Base-by-base conservation (phyloP, 305 asterid genomes). In the Petunia hybrid region DNA sequence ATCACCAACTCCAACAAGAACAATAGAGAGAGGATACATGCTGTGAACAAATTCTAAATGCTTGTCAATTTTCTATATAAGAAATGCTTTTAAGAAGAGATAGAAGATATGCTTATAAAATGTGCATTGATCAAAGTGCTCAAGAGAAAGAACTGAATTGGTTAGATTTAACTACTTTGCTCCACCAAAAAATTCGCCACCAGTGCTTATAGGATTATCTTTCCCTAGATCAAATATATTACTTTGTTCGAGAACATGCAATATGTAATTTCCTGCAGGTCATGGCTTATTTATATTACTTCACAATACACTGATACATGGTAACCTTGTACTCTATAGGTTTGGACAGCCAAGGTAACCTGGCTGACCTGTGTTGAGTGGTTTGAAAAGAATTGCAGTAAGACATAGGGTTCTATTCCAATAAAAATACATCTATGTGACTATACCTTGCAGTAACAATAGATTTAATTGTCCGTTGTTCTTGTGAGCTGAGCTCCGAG, bases 1-100 rank as follows among this genome's bases (percentile, higher is more conserved):
- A 84, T 94, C 98, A 3, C 98, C 98, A 86, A 94, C 97, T 5
- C 98, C 98, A 87, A 92, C 91, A 81, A 94, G 94, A 88, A 94
- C 82, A 85, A 94, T 91, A 59, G 97, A 92, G 85, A 94, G 93
- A 63, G 97, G 98, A 86, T 90, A 84, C 83, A 70, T 66, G 82
- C 98, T 94, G 91, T 69, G 69, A 69, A 36, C 81, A 85, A 84
- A 71, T 0, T 6, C 62, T 42, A 85, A 84, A 71, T 0, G 13
- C 62, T 42, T n/a, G 4, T 22, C 41, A 40, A 4, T 8, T 64
- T 8, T 8, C 41, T 76, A 7, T 8, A 3, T n/a, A 14, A 6
- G 40, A 8, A 41, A 39, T 43, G 55, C 45, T 51, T 9, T 56
- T 16, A 38, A 53, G 0, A 56, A n/a, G 35, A 70, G 36, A 9